Base-by-base conservation (phyloP, 2,329 filamentous ascomycete genomes). In the Lithohypha guttulata region DNA sequence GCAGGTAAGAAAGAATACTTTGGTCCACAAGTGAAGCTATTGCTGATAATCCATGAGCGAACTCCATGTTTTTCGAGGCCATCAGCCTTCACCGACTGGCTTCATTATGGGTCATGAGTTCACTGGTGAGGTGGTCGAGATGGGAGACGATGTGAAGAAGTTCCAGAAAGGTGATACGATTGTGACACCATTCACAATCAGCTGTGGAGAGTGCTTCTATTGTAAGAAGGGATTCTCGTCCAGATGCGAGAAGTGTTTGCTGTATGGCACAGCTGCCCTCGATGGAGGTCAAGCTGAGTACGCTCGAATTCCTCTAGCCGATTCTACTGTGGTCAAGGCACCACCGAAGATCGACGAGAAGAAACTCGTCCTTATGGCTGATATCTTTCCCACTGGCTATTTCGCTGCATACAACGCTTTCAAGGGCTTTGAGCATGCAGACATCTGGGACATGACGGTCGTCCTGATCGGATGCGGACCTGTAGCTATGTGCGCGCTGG, bases 381-480 rank as follows among this genome's bases (percentile, higher is more conserved):
- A 94, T 55, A 93, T 94, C 52, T 93, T 91, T 60, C 86, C 86
- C 1, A 84, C 79, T 0, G 64, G 87, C 6, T 93, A 77, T 62
- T 93, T 87, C 51, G 86, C 84, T 5, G 83, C 83, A 3, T 70
- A 72, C 42, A 91, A 85, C 53, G 87, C 78, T 5, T 80, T 93
- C 58, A 73, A 74, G 42, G 63, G 79, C 53, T 68, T 79, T 26
- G 66, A 62, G 8, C 54, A 55, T 10, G 69, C 76, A 44, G 68
- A 77, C 41, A 72, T 79, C 36, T 60, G 68, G 13, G 73, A 84
- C 32, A 74, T 77, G 43, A 83, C 79, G 0, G 77, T 85, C 0
- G 81, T 93, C 1, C 65, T 93, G 14, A 74, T 94, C 43, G 87
- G 87, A 4, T 93, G 86, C 54, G 87, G 87, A 1, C 81, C 81